These are phyloP conservation scores for Acer negundo DNA, from an alignment of 345 rosid genomes.

Conservation along the genomic window DNA sequence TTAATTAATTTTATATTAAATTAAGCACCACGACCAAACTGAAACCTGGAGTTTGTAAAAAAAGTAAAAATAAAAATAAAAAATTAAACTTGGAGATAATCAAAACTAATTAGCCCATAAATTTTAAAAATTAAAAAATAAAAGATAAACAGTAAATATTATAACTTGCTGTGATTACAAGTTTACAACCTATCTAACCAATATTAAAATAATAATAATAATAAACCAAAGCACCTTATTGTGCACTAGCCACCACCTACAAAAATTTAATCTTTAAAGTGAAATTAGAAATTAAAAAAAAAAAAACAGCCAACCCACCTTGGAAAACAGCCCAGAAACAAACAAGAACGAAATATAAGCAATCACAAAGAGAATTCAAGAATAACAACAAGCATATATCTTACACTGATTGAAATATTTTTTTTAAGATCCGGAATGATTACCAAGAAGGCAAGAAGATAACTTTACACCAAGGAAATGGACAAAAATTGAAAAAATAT, in stretches of 20 bases:
- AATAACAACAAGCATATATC: neutral
- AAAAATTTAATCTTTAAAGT: neutral
- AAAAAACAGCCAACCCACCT: neutral
- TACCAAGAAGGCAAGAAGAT: neutral
- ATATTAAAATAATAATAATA: no score
- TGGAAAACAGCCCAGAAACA: neutral
- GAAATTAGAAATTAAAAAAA: neutral
- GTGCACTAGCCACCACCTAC: neutral
- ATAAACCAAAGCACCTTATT: neutral
- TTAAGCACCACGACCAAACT: no score
- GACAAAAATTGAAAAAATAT: neutral
- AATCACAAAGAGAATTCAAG: neutral
- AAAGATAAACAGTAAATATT: neutral
- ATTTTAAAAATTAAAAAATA: neutral
- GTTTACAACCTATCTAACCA: neutral
- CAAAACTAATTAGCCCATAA: neutral
- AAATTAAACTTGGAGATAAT: no score
- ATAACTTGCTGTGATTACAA: neutral
- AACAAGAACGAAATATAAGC: neutral
- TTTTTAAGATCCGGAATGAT: neutral
- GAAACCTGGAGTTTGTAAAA: no score
- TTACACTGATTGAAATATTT: neutral
- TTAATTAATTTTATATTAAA: no score
- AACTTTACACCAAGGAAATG: conserved; percentile 7
- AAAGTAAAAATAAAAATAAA: no score